Base-by-base conservation (phyloP, 139 green algal species). In the Chlamydomonas sphaeroides region DNA sequence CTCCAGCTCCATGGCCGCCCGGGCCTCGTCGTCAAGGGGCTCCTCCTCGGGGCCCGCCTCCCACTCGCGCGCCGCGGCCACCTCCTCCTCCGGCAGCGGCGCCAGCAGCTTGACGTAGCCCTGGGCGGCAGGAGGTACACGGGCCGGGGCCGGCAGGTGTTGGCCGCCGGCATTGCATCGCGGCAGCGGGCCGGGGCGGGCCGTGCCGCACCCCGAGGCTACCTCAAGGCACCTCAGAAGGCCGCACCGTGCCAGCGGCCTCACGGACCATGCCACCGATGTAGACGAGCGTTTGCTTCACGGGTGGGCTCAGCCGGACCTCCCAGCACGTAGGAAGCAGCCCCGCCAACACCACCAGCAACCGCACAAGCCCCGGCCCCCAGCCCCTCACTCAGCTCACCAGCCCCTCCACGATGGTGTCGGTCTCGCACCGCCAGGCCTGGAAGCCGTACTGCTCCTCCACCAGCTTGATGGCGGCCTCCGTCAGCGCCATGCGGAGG, bases 21-120 rank as follows among this genome's bases (percentile, higher is more conserved):
- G 33, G 17, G 17, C 23, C 56, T 20, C 38, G 39, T 26, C 4
- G 36, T 68, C 72, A 36, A 59, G 39, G 20, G 33, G 20, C 56
- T 39, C 38, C 56, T 39, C 49, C 70, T 66, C 72, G 30, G 36
- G 5, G 1, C 36, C 21, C 17, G 51, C 72, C 56, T 79, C 72
- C 72, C 72, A 79, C 32, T 5, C 53, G 26, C 38, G 36, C 0
- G 51, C 36, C 72, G 68, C 72, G 25, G 15, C 38, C 38, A 79
- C 38, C 28, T 26, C 57, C 72, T 68, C 56, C 56, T 68, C 56
- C 0, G 72, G 42, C 56, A 79, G 36, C 25, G 72, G 72, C 8
- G 38, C 41, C n/a, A 79, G 41, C 36, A 79, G 72, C 72, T 68
- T 56, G 5, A 79, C 72, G 30, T 56, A 30, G 56, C 72, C 72